Percentiles rank a stretch among this genome's conserved stretches.
phyloP scores from a whole-genome alignment of 257 asterid species.

The Striga asiatica region DNA sequence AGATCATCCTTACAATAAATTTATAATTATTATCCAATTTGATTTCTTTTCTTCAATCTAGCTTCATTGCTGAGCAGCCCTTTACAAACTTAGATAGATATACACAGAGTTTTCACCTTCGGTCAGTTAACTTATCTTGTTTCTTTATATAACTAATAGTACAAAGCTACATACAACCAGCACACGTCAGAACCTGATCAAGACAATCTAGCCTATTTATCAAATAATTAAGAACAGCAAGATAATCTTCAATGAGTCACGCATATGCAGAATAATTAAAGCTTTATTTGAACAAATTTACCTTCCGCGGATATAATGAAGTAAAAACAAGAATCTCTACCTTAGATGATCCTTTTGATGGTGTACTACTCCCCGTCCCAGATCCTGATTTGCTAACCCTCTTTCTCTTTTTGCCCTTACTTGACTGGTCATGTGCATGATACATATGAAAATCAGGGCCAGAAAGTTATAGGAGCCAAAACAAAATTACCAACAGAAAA shows the following conservation, averaged over 20 bases:
- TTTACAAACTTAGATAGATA: background rate
- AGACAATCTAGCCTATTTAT: background rate
- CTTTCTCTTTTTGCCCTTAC: slow-evolving; percentile 70
- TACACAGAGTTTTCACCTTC: background rate
- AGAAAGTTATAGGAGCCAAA: background rate
- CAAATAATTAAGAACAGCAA: background rate
- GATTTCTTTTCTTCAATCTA: background rate
- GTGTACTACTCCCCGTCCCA: slow-evolving; percentile 30
- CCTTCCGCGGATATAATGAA: background rate
- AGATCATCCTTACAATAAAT: background rate
- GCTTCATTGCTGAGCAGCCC: background rate
- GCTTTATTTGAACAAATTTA: background rate
- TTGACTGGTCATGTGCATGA: slow-evolving; percentile 28
- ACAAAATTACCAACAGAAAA: background rate
- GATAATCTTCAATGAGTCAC: background rate
- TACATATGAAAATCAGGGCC: slow-evolving; percentile 6
- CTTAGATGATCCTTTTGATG: slow-evolving; percentile 59
- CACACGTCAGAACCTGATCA: background rate
- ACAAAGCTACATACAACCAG: no score
- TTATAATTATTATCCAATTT: background rate
- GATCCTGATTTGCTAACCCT: slow-evolving; percentile 46
- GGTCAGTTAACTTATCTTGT: slow-evolving; percentile 26
- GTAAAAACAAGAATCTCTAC: slow-evolving; percentile 21
- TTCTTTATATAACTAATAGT: no score
- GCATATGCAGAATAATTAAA: background rate